Evolutionary conservation across 805 yeast genomes (phyloP), one percentile per base, ranked within the genome.

Genomic region (Jamesozyma lodderae): DNA sequence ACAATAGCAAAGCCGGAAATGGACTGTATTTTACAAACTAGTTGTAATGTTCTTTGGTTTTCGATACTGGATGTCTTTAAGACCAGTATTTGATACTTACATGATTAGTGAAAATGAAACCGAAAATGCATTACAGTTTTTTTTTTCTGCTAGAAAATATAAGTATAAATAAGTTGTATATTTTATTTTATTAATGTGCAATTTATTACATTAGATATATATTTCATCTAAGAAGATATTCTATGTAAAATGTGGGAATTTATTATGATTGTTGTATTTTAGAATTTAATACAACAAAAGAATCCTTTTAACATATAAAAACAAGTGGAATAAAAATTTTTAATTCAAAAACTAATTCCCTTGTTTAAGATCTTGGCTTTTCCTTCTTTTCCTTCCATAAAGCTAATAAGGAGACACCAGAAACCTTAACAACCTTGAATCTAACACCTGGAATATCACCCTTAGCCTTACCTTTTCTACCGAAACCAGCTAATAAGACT

Each of bases 401-500:
- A 70, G 99, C 98, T 70, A 88, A 80, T 73, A 92, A 81, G 62
- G 98, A 92, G 66, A 94, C 98, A 84, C 98, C 98, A 62, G 98
- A 85, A 63, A 92, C 99, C 81, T 92, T 92, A 70, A 92, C 99
- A 70, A 92, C 99, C 85, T 92, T 92, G 87, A 92, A 92, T 84
- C 99, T 92, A 69, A 92, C 99, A 86, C 99, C 99, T 73, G 98
- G 98, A 68, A 92, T 90, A 88, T 92, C 99, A 81, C 99, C 98
- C 94, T 92, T 92, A 72, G 98, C 98, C 81, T 92, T 92, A 79
- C 98, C 98, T 81, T 95, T 92, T 79, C 97, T 87, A 86, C 99
- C 99, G 87, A 92, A 92, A 81, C 99, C 99, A 66, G 99, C 97
- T 63, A 92, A 79, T 66, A 92, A 78, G 63, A 92, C 99, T 75